Evolutionary conservation across 345 rosid genomes (phyloP), one percentile per base, ranked within the genome.

Genomic region (Limnanthes douglasii): DNA sequence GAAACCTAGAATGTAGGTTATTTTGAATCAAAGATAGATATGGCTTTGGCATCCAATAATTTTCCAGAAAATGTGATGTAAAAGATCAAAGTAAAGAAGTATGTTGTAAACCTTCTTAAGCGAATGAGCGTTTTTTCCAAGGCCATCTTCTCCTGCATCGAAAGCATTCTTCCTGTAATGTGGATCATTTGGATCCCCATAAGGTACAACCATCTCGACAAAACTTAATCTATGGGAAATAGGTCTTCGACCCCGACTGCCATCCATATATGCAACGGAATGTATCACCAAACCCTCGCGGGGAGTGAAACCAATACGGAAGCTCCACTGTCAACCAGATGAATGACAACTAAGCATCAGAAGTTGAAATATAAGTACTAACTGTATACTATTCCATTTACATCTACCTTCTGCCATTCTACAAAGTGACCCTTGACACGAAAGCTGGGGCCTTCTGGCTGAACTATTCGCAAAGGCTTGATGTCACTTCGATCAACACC

Each of bases 141-240:
- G 88, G 36, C 96, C 96, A 51, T 85, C 96, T 62, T 85, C 93
- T 48, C 93, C 96, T 0, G 96, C 96, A 71, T 85, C 93, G 37
- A 85, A 85, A n/a, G 96, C 96, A 61, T 80, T 85, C 41, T 85
- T 85, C 43, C 86, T 55, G 61, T 80, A 85, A 53, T 85, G 96
- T 24, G 96, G 96, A 29, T 76, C 96, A 53, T 80, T 79, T 15
- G 96, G 96, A 65, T 85, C 96, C 5, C 96, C 96, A 61, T 85
- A 85, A 25, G 96, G 93, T 48, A 85, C 96, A 45, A 85, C 93
- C 90, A 85, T 80, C 70, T 85, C 96, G 38, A 76, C 96, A 57
- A 85, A 79, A 46, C 96, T 85, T 56, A 80, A 57, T 61, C 96
- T 76, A 41, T 76, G 79, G 37, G 90, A 93, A 41, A 85, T 75